Evolutionary conservation across 345 rosid genomes (phyloP).

Genomic region (Geranium brycei): DNA sequence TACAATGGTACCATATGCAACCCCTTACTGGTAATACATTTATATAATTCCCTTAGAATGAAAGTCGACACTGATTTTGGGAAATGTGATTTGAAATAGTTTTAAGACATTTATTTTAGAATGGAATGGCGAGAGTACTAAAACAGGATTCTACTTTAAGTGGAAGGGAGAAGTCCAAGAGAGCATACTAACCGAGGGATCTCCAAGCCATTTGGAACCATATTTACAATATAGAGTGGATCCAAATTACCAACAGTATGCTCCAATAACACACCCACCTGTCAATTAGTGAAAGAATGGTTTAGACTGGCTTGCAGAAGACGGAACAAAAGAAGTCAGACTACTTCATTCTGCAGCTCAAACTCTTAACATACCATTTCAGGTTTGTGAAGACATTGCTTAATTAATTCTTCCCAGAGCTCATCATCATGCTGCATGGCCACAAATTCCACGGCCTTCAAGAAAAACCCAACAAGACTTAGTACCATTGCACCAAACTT

Average conservation of each 20-base stretch:
- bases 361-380: slow-evolving; percentile 59
- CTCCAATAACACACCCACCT: slow-evolving; percentile 93
- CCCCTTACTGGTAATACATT: no score
- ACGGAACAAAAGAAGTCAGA: background rate
- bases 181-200: slow-evolving; percentile 75
- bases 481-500: slow-evolving; percentile 10
- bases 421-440: slow-evolving; percentile 95
- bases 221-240: slow-evolving; percentile 89
- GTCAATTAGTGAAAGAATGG: slow-evolving; percentile 18
- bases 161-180: background rate
- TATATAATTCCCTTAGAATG: no score
- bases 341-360: background rate
- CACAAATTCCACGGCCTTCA: slow-evolving; percentile 98
- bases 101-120: no score
- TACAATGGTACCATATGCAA: no score
- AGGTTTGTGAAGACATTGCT: slow-evolving; percentile 86
- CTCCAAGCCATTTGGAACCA: slow-evolving; percentile 96
- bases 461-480: slow-evolving; percentile 12
- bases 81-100: no score
- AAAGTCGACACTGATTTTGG: no score
- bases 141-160: no score
- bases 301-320: background rate
- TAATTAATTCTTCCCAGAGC: slow-evolving; percentile 96
- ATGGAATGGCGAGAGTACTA: no score
- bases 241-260: slow-evolving; percentile 99